These are phyloP conservation scores for Leishmania braziliensis DNA, from an alignment of 208 protist species.

Conservation along the genomic window DNA sequence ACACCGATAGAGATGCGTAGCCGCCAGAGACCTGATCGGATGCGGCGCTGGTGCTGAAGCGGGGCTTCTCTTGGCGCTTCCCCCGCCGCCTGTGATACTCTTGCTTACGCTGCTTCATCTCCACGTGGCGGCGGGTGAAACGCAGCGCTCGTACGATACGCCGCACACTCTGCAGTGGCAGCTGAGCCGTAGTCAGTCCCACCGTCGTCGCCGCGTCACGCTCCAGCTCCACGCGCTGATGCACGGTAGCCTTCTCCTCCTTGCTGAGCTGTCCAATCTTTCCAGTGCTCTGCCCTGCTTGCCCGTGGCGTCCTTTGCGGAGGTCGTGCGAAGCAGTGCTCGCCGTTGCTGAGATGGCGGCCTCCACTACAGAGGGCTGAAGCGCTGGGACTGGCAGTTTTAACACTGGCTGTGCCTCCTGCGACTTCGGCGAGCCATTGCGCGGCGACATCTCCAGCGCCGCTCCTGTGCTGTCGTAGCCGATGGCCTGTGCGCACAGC, in stretches of 20 bases:
- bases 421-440: not conserved
- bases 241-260: slow-evolving; percentile 29
- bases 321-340: slow-evolving; percentile 5
- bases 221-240: slow-evolving; percentile 37
- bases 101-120: slow-evolving; percentile 1
- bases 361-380: slow-evolving; percentile 32
- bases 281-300: slow-evolving; percentile 28
- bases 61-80: not conserved
- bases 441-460: slow-evolving; percentile 24
- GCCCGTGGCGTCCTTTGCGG: slow-evolving; percentile 13
- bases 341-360: slow-evolving; percentile 22
- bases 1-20: not conserved
- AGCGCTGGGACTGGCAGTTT: slow-evolving; percentile 35
- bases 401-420: slow-evolving; percentile 27
- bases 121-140: slow-evolving; percentile 24
- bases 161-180: slow-evolving; percentile 20
- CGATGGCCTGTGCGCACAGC: slow-evolving; percentile 60
- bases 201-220: slow-evolving; percentile 32
- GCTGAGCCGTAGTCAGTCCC: slow-evolving; percentile 12
- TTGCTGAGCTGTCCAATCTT: slow-evolving; percentile 29
- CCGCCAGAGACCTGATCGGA: not conserved
- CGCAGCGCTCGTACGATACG: slow-evolving; percentile 43
- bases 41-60: not conserved
- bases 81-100: slow-evolving; percentile 15
- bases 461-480: slow-evolving; percentile 37